Evolutionary conservation across 202 grass and related monocot genomes (phyloP).

Genomic region (Carex arenaria): DNA sequence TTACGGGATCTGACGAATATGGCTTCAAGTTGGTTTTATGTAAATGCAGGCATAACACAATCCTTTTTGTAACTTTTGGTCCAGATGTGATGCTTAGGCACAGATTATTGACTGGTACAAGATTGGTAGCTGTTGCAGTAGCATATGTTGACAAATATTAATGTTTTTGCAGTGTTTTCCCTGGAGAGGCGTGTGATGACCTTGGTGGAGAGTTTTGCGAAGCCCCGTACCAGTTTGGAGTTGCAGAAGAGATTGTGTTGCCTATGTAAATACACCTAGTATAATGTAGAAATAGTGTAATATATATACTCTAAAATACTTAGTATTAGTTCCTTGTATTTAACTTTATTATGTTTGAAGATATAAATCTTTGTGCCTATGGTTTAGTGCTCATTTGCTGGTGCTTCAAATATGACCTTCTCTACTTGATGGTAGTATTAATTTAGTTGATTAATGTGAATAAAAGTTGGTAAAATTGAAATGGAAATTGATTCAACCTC

Average conservation of each 20-base stretch:
- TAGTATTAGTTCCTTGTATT: constrained; percentile 3
- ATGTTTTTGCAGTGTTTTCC: constrained; percentile 57
- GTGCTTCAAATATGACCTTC: background rate
- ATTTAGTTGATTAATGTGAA: background rate
- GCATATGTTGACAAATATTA: background rate
- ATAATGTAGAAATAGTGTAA: constrained; percentile 4
- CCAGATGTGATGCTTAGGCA: background rate
- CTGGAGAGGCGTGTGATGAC: constrained; percentile 80
- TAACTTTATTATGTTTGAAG: background rate
- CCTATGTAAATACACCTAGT: constrained; percentile 5
- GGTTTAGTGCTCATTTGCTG: background rate
- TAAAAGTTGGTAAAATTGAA: background rate
- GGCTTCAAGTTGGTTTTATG: background rate
- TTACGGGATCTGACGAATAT: background rate
- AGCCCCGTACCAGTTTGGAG: constrained; percentile 38
- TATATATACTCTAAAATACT: background rate
- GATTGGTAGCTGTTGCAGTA: background rate
- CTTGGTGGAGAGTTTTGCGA: constrained; percentile 86
- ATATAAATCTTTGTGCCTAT: background rate
- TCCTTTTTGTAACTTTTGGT: background rate
- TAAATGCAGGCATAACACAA: background rate
- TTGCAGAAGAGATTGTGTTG: constrained; percentile 7
- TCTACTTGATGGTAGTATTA: background rate
- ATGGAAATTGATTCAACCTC: background rate
- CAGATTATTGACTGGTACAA: background rate